Evolutionary conservation across 2,329 filamentous ascomycete genomes (phyloP).

Genomic region (Colletotrichum plurivorum): DNA sequence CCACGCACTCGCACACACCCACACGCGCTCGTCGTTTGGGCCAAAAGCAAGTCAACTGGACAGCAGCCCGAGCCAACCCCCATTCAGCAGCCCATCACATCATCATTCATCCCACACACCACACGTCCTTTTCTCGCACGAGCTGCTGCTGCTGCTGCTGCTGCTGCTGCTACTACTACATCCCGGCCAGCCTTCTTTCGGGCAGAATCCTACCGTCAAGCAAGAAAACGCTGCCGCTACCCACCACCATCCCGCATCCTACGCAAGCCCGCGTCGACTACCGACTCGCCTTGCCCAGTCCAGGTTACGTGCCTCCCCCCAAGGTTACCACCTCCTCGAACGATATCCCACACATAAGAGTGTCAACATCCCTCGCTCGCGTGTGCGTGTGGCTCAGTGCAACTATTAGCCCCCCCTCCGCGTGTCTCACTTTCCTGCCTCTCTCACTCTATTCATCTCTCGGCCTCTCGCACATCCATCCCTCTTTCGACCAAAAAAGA

Average conservation of each 20-base stretch:
- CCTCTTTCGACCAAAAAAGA: constrained; percentile 7
- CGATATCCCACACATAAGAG: constrained; percentile 35
- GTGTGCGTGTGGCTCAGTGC: constrained; percentile 22
- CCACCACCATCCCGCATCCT: constrained; percentile 30
- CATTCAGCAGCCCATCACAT: constrained; percentile 39
- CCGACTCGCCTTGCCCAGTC: constrained; percentile 32
- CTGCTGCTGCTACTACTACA: constrained; percentile 1
- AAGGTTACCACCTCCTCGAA: constrained; percentile 29
- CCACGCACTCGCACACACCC: constrained; percentile 15
- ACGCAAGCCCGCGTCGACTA: constrained; percentile 31
- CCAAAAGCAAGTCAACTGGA: constrained; percentile 36
- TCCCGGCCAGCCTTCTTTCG: constrained; percentile 35
- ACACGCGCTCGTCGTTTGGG: constrained; percentile 24
- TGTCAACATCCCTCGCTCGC: constrained; percentile 37
- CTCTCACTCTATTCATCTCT: background rate
- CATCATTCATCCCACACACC: constrained; percentile 38
- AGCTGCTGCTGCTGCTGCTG: constrained; percentile 20
- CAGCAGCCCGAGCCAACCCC: constrained; percentile 19
- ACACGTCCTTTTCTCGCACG: constrained; percentile 13
- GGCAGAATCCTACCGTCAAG: constrained; percentile 23
- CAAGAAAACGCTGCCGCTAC: constrained; percentile 35
- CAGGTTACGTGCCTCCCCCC: constrained; percentile 9
- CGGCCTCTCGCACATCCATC: background rate
- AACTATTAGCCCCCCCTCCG: constrained; percentile 6
- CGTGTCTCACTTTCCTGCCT: constrained; percentile 37